Evolutionary conservation across 1,284 basidiomycete genomes (phyloP), one percentile per base, ranked within the genome.

Genomic region (Cystobasidiaceae sp.): DNA sequence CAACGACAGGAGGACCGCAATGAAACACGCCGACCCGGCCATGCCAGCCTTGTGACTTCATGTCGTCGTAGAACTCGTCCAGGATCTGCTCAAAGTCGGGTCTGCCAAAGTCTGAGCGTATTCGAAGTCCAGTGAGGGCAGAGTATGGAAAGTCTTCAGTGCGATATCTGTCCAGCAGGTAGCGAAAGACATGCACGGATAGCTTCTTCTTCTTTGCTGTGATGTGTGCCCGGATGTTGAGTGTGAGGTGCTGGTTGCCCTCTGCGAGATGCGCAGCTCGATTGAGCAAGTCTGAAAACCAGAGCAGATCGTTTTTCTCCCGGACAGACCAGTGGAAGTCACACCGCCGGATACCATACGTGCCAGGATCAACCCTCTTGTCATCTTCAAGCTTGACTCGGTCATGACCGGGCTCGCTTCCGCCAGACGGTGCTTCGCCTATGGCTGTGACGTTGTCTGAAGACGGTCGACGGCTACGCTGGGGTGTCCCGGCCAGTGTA

Each of bases 241-340:
- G 61, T 11, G 61, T 64, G 25, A 64, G 51, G 23, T 64, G 19
- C 28, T 45, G 34, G 30, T 46, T 51, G 19, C 15, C 11, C 19
- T 64, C 61, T 9, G 61, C 61, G 2, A 64, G 33, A 4, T 37
- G 43, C 17, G 51, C 27, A 4, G 61, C 61, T 13, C 61, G 61
- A 23, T 64, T 64, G 28, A 64, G 27, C 21, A 64, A 41, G 41
- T 64, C 61, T 4, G 61, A 64, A 28, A 64, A 64, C 61, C 61
- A 64, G 28, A 64, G 44, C n/a, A 64, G 44, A 19, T 64, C 51
- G 43, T 55, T 64, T 32, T 56, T 64, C 21, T 64, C 61, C 15
- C 52, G 25, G 25, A 64, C 61, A 30, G 51, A 46, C 61, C 61
- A 64, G 61, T 64, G 61, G 27, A 64, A 64, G 52, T 64, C 61